phyloP scores from a whole-genome alignment of 1,139 yeast genomes.

The Casaregolazyma suthepensis region DNA sequence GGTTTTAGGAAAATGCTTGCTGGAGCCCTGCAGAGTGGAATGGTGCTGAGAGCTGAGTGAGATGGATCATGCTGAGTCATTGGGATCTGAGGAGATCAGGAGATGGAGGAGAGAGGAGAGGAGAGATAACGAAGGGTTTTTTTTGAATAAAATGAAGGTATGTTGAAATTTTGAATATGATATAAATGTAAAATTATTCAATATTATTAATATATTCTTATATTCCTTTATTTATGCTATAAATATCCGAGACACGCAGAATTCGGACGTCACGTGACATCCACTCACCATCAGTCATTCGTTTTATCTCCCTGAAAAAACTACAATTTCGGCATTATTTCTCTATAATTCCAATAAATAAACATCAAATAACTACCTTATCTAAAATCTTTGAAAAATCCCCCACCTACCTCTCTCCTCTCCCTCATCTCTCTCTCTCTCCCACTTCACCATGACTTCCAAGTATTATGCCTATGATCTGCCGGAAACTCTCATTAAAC shows the following conservation, averaged over 20 bases:
- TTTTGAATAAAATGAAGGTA: too few species aligned
- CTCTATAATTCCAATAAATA: neutral
- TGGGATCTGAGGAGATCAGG: too few species aligned
- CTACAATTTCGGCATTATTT: neutral
- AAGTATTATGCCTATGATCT: conserved; percentile 47
- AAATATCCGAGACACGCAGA: neutral
- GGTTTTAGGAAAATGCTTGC: neutral
- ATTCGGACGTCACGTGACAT: neutral
- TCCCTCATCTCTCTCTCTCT: neutral
- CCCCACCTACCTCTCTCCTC: neutral
- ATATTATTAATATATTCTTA: too few species aligned
- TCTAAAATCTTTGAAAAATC: neutral
- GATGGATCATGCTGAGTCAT: too few species aligned
- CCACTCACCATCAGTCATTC: too few species aligned
- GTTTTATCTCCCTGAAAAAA: too few species aligned
- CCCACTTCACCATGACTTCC: neutral
- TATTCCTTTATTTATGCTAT: neutral
- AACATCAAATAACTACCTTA: too few species aligned
- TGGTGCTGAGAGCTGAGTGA: too few species aligned
- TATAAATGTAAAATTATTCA: neutral
- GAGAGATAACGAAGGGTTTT: too few species aligned
- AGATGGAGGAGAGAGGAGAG: too few species aligned
- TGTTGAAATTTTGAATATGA: too few species aligned
- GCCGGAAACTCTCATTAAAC: conserved; percentile 37
- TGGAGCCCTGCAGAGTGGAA: too few species aligned